These are phyloP conservation scores for Dalbergia cochinchinensis DNA, from an alignment of 306 rosid genomes.

Conservation along the genomic window DNA sequence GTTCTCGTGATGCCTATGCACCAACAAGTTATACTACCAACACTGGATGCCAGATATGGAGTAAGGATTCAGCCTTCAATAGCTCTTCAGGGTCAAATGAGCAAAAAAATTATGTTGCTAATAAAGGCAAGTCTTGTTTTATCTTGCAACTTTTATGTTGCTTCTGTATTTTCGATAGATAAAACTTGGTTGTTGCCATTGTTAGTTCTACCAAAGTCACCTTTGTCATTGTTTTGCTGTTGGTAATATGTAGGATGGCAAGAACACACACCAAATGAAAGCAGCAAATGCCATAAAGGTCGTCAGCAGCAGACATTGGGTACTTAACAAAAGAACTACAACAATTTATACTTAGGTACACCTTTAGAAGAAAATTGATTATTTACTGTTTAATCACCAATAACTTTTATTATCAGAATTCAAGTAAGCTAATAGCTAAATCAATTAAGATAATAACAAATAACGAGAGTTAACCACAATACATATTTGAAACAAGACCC, in stretches of 20 bases:
- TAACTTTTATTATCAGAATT: too few relatives aligned
- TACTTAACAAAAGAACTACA: neutral
- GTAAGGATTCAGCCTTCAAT: slow-evolving; percentile 23
- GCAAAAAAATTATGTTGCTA: neutral
- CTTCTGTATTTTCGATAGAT: too few relatives aligned
- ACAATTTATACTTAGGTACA: neutral
- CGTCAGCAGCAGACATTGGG: neutral
- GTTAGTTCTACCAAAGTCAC: too few relatives aligned
- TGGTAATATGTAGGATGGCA: too few relatives aligned
- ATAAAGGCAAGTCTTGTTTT: slow-evolving; percentile 3
- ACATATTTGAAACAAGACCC: neutral
- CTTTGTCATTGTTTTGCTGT: too few relatives aligned
- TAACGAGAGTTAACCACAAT: neutral
- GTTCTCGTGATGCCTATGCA: slow-evolving; percentile 46
- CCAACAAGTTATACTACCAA: neutral
- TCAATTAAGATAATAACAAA: neutral
- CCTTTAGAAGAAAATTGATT: neutral
- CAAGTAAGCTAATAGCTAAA: too few relatives aligned
- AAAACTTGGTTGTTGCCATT: too few relatives aligned
- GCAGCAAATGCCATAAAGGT: neutral
- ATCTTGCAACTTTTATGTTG: too few relatives aligned
- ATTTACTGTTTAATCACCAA: too few relatives aligned
- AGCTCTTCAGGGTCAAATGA: neutral
- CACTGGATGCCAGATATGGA: slow-evolving; percentile 50
- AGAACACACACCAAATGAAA: too few relatives aligned